Conservation (phyloP, 129 eudicot species). For the Logfia minima region DNA sequence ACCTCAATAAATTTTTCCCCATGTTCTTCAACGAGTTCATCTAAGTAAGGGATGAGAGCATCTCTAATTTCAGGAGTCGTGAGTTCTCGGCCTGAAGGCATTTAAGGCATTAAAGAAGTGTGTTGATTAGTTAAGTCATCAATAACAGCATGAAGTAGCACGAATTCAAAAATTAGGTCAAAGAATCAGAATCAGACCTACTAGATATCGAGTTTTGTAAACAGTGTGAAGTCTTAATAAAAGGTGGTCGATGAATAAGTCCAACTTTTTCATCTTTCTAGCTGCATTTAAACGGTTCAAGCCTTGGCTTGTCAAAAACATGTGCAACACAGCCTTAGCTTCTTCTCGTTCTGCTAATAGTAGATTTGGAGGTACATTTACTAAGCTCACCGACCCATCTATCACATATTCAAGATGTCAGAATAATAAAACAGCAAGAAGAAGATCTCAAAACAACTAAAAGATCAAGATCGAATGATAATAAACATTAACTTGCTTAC, state of each 20-base stretch:
- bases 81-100: conserved; percentile 77
- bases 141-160: not conserved
- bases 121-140: not conserved
- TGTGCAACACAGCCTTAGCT: conserved; percentile 88
- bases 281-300: conserved; percentile 61
- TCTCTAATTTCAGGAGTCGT: conserved; percentile 88
- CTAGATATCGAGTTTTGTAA: conserved; percentile 82
- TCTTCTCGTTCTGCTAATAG: conserved; percentile 87
- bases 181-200: conserved; percentile 62
- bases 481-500: conserved; percentile 37
- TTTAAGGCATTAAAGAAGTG: conserved; percentile 27
- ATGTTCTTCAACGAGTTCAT: conserved; percentile 61
- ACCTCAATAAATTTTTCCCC: conserved; percentile 57
- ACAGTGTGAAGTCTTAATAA: conserved; percentile 75
- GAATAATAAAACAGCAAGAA: conserved; percentile 16
- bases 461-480: not conserved
- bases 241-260: conserved; percentile 83
- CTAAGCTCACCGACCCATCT: conserved; percentile 63
- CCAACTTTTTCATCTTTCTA: conserved; percentile 82
- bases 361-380: conserved; percentile 64
- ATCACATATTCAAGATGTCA: conserved; percentile 37
- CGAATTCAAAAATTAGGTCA: not conserved
- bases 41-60: conserved; percentile 79
- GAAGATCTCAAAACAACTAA: not conserved
- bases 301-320: conserved; percentile 85